These are phyloP conservation scores for Colletotrichum chrysophilum DNA, from an alignment of 2,329 filamentous ascomycete genomes.

Conservation along the genomic window DNA sequence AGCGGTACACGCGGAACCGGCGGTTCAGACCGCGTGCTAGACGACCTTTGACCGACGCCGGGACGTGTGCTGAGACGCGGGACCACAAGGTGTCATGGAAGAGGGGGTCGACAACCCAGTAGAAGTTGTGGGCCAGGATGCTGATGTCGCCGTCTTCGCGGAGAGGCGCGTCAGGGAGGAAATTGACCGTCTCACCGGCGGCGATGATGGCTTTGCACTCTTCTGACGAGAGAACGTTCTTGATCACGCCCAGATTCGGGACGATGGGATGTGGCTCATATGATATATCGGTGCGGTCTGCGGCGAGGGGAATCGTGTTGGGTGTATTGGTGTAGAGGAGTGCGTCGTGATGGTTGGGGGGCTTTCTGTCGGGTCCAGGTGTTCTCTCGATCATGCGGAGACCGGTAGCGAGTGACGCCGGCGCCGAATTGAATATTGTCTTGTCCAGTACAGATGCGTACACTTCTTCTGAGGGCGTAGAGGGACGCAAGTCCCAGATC, in stretches of 20 bases:
- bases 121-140: constrained; percentile 75
- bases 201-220: constrained; percentile 73
- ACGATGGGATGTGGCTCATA: constrained; percentile 67
- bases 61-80: constrained; percentile 64
- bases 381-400: constrained; percentile 68
- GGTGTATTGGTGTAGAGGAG: constrained; percentile 67
- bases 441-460: constrained; percentile 65
- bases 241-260: constrained; percentile 64
- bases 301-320: constrained; percentile 58
- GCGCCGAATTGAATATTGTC: constrained; percentile 51
- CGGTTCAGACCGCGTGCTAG: constrained; percentile 69
- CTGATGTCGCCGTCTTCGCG: constrained; percentile 69
- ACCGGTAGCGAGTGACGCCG: constrained; percentile 38
- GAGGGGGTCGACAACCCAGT: constrained; percentile 70
- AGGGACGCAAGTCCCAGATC: constrained; percentile 63
- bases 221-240: constrained; percentile 61
- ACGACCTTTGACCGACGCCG: constrained; percentile 58
- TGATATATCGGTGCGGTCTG: constrained; percentile 49
- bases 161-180: constrained; percentile 71
- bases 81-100: constrained; percentile 70
- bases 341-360: constrained; percentile 71
- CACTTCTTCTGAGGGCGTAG: constrained; percentile 45
- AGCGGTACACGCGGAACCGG: constrained; percentile 74
- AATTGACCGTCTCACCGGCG: constrained; percentile 68
- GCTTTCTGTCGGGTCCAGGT: constrained; percentile 64